A percentile compares a stretch with the other conserved stretches of the same genome.
Evolutionary conservation across 2,329 filamentous ascomycete species (phyloP).

Genomic region (Trichoderma endophyticum): DNA sequence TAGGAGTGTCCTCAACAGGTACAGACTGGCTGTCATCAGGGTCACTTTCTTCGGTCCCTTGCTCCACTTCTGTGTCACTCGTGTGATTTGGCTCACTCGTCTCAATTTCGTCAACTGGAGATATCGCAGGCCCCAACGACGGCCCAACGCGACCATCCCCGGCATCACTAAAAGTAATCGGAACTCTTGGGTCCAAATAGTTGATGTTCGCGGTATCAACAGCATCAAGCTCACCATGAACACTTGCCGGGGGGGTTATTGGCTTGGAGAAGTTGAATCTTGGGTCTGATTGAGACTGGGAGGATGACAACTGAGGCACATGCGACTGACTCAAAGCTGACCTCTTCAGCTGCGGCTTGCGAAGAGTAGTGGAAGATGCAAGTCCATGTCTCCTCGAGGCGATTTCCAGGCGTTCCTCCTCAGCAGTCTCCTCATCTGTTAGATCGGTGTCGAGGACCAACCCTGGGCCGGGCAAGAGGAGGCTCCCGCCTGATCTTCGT

Average conservation of each 20-base stretch:
- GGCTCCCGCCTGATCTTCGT: constrained; percentile 49
- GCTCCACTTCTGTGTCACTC: constrained; percentile 31
- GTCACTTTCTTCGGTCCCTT: constrained; percentile 35
- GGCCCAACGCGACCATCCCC: constrained; percentile 19
- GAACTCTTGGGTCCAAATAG: background rate
- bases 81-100: constrained; percentile 34
- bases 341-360: constrained; percentile 42
- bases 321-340: constrained; percentile 40
- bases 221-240: background rate
- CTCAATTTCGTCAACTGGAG: constrained; percentile 31
- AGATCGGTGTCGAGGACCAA: constrained; percentile 38
- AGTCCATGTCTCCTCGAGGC: constrained; percentile 28
- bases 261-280: constrained; percentile 40
- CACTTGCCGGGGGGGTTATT: constrained; percentile 24
- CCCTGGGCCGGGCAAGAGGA: constrained; percentile 39
- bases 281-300: constrained; percentile 13
- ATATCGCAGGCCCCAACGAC: constrained; percentile 20
- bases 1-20: background rate
- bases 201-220: background rate
- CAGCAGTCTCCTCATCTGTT: constrained; percentile 44
- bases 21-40: constrained; percentile 23
- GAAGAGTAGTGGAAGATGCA: constrained; percentile 28
- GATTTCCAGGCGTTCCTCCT: constrained; percentile 45
- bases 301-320: constrained; percentile 25
- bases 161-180: background rate